Evolutionary conservation across 495 filamentous ascomycete genomes (phyloP).

Genomic region (Aspergillus diversus): DNA sequence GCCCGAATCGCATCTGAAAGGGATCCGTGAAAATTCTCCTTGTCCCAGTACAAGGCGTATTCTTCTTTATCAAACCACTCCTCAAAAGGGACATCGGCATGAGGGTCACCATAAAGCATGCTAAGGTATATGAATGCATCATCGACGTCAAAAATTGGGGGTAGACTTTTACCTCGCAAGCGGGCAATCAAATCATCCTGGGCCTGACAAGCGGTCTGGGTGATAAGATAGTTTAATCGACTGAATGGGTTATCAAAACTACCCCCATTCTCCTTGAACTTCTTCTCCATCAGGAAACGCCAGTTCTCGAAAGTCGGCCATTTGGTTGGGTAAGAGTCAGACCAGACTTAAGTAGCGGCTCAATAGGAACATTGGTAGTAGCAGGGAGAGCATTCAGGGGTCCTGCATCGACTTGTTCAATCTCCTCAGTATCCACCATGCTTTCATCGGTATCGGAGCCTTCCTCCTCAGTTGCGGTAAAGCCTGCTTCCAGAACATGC

Average conservation of each 20-base stretch:
- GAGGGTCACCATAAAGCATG: slow-evolving; percentile 1
- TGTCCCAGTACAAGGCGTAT: too few relatives aligned
- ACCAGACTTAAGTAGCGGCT: background rate
- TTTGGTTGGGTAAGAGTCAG: background rate
- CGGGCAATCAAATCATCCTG: slow-evolving; percentile 5
- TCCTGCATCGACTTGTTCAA: too few relatives aligned
- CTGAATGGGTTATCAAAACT: background rate
- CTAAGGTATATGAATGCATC: slow-evolving; percentile 2
- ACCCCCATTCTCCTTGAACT: background rate
- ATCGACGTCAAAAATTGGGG: background rate
- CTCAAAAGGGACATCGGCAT: too few relatives aligned
- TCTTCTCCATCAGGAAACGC: slow-evolving; percentile 5
- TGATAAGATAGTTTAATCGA: slow-evolving; percentile 1
- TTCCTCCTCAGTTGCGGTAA: too few relatives aligned
- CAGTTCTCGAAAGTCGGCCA: background rate
- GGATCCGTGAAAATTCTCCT: too few relatives aligned
- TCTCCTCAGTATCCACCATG: too few relatives aligned
- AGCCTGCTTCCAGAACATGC: too few relatives aligned
- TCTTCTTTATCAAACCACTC: too few relatives aligned
- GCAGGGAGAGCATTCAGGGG: too few relatives aligned
- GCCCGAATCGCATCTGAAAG: too few relatives aligned
- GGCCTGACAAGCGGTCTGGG: slow-evolving; percentile 4
- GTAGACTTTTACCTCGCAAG: background rate
- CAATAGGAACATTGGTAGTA: too few relatives aligned
- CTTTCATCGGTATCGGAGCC: too few relatives aligned